Conservation (phyloP, 2,329 filamentous ascomycete genomes). For the Fusarium sp. region DNA sequence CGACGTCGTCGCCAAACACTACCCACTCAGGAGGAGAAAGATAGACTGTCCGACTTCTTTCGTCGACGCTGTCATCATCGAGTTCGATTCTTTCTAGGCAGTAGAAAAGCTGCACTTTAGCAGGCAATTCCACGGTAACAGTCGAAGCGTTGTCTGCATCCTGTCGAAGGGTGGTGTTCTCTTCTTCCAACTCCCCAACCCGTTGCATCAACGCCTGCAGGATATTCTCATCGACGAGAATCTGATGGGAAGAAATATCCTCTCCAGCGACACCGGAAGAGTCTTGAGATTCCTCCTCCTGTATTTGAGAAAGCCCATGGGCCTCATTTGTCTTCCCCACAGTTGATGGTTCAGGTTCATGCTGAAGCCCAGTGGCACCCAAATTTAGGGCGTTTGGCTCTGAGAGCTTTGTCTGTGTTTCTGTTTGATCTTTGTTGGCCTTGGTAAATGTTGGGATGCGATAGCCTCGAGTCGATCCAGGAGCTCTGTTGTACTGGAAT, state of each 20-base stretch:
- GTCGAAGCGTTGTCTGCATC: neutral
- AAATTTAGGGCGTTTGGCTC: neutral
- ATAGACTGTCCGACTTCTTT: neutral
- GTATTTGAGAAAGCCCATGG: neutral
- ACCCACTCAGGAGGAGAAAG: constrained; percentile 9
- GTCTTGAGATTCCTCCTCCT: neutral
- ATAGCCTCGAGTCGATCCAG: neutral
- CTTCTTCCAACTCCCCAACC: neutral
- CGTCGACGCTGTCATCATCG: accelerated
- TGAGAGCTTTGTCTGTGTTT: neutral
- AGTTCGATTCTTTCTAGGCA: neutral
- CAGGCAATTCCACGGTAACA: neutral
- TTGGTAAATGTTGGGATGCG: neutral
- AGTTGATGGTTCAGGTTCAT: neutral
- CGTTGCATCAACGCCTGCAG: neutral
- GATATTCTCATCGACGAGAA: neutral
- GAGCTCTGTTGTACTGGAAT: neutral
- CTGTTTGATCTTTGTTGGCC: neutral
- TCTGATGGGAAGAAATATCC: neutral
- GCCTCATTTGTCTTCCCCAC: accelerated
- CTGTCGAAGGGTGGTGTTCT: neutral
- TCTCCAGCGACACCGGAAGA: accelerated
- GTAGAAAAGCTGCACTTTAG: neutral
- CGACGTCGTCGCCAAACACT: neutral
- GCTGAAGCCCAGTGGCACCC: neutral